Evolutionary conservation across 1,284 basidiomycete species (phyloP).

Genomic region (Ustanciosporium gigantosporum): DNA sequence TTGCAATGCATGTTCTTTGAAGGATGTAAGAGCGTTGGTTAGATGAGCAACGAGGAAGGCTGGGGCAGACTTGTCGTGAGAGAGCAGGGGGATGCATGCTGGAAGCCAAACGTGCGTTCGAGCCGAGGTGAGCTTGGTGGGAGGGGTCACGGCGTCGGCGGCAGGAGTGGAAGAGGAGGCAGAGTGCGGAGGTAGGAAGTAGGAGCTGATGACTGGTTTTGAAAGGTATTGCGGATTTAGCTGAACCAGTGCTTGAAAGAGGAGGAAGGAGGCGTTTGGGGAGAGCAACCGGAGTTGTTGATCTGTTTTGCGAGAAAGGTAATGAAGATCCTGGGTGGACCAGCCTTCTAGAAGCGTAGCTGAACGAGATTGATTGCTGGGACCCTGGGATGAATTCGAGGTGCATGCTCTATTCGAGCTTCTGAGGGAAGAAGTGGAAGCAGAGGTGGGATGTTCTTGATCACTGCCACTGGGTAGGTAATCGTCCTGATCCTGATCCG

Average conservation of each 20-base stretch:
- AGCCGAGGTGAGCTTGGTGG: slow-evolving; percentile 4
- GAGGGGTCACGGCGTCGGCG: not conserved
- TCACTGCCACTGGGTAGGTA: slow-evolving; percentile 25
- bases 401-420: too few species aligned
- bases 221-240: slow-evolving; percentile 16
- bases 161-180: not conserved
- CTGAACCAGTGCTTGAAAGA: slow-evolving; percentile 12
- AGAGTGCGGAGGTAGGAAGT: slow-evolving; percentile 23
- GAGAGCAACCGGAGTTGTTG: slow-evolving; percentile 28
- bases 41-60: slow-evolving; percentile 16
- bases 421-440: too few species aligned
- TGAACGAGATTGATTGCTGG: not conserved
- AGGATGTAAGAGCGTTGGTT: slow-evolving; percentile 4
- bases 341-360: slow-evolving; percentile 11
- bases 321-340: slow-evolving; percentile 25
- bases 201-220: slow-evolving; percentile 16
- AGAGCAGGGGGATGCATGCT: slow-evolving; percentile 22
- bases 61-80: slow-evolving; percentile 20
- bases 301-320: slow-evolving; percentile 19
- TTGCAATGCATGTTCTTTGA: not conserved
- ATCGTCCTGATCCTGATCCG: slow-evolving; percentile 20
- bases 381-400: too few species aligned
- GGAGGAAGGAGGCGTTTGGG: slow-evolving; percentile 14
- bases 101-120: slow-evolving; percentile 26
- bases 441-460: too few species aligned